phyloP scores from a whole-genome alignment of 2,329 filamentous ascomycete genomes.

The Tolypocladium endophyticum region DNA sequence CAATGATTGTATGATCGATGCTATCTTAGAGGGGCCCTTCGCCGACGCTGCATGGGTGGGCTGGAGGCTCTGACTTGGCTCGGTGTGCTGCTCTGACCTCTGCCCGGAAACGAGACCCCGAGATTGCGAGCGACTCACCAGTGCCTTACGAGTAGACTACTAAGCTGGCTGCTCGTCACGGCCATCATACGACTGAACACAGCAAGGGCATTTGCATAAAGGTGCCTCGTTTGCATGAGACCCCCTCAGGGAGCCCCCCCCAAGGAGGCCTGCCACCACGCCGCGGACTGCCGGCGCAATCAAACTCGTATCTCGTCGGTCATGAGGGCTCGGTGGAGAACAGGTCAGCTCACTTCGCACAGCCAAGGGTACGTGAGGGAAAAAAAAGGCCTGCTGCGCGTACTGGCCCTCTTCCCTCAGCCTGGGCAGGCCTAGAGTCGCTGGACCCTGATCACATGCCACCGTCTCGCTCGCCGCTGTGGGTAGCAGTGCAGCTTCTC shows the following conservation, averaged over 20 bases:
- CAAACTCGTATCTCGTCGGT: background rate
- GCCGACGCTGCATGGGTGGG: background rate
- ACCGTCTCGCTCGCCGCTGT: background rate
- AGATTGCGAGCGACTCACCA: background rate
- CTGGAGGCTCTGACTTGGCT: background rate
- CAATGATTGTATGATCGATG: background rate
- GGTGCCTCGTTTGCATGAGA: background rate
- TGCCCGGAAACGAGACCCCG: background rate
- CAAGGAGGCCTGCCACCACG: background rate
- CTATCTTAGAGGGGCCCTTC: background rate
- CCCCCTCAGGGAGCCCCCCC: too few relatives aligned
- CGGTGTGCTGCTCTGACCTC: background rate
- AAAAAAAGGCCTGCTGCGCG: background rate
- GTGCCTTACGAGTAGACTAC: background rate
- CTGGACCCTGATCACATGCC: background rate
- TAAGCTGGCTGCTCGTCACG: background rate
- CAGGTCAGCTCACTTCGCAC: background rate
- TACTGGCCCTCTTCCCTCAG: background rate
- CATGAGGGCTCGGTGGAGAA: background rate
- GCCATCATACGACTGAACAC: background rate
- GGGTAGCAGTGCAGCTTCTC: background rate
- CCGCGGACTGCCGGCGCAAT: background rate
- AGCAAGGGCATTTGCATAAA: too few relatives aligned
- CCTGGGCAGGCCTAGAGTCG: background rate
- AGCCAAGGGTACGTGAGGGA: background rate